Evolutionary conservation across 306 rosid genomes (phyloP).

Genomic region (Sesbania bispinosa): DNA sequence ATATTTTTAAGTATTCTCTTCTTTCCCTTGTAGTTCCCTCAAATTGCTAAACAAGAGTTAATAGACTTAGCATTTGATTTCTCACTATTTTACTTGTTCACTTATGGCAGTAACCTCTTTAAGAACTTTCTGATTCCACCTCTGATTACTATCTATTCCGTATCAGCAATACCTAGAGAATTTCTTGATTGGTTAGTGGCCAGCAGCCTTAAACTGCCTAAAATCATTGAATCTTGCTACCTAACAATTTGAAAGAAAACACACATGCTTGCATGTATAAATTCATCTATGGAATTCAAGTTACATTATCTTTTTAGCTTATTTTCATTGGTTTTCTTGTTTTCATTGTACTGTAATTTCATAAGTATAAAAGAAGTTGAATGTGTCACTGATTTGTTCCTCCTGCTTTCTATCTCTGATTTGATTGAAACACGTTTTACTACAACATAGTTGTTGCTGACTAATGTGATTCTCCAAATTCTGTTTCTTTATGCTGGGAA

Average conservation of each 20-base stretch:
- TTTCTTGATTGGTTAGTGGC: not conserved
- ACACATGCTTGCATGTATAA: not conserved
- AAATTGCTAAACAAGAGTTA: not conserved
- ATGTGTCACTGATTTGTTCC: not conserved
- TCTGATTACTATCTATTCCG: conserved; percentile 6
- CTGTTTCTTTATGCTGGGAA: not conserved
- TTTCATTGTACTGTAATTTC: not conserved
- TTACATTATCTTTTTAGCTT: not conserved
- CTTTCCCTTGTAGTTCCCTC: not conserved
- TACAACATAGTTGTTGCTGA: not conserved
- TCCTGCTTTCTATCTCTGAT: not conserved
- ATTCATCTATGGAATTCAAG: not conserved
- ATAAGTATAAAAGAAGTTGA: conserved; percentile 2
- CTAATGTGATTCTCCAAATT: not conserved
- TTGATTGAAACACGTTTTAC: not conserved
- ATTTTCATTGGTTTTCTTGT: not conserved
- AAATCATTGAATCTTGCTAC: not conserved
- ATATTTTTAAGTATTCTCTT: conserved; percentile 12
- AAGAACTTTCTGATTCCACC: not conserved
- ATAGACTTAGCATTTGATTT: conserved; percentile 2
- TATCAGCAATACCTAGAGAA: not conserved
- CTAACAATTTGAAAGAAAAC: not conserved
- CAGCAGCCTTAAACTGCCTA: not conserved
- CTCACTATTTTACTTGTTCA: conserved; percentile 4
- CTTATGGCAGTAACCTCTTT: conserved; percentile 5